Conservation (phyloP, 2,329 filamentous ascomycete species). For the Xylaria sp. region DNA sequence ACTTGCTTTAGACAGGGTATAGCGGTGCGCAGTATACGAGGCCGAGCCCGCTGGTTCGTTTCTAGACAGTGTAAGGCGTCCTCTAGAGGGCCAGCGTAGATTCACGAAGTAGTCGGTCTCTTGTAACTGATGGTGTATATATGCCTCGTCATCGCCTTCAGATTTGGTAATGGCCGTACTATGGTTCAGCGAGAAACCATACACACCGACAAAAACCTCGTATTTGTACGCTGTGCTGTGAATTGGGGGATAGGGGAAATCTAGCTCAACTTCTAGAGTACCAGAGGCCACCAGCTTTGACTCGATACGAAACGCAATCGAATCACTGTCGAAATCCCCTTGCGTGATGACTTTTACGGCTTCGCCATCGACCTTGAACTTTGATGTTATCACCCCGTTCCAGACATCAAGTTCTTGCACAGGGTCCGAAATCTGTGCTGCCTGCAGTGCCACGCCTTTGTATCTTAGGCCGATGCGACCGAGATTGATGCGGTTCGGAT, state of each 20-base stretch:
- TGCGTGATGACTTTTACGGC: constrained; percentile 45
- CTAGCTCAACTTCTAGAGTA: constrained; percentile 46
- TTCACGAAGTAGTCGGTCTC: constrained; percentile 48
- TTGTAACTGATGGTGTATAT: constrained; percentile 47
- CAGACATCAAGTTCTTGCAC: constrained; percentile 46
- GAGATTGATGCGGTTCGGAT: constrained; percentile 52
- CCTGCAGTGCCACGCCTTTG: constrained; percentile 38
- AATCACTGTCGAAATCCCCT: constrained; percentile 47
- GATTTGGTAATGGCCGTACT: constrained; percentile 40
- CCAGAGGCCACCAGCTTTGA: constrained; percentile 44
- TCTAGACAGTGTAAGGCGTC: constrained; percentile 31
- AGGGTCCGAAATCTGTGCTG: constrained; percentile 39
- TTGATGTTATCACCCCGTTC: constrained; percentile 47
- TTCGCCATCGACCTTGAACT: constrained; percentile 41
- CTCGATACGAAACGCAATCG: constrained; percentile 45
- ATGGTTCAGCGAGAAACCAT: constrained; percentile 48
- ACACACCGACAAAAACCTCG: constrained; percentile 50
- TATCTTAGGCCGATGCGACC: constrained; percentile 50
- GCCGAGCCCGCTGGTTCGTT: constrained; percentile 36
- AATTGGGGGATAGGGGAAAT: constrained; percentile 51
- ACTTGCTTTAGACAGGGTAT: constrained; percentile 36
- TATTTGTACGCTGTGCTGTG: constrained; percentile 50
- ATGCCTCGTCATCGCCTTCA: constrained; percentile 29
- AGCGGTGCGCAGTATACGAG: constrained; percentile 41
- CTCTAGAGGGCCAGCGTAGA: constrained; percentile 41